Base-by-base conservation (phyloP, 768 basidiomycete species). In the Gymnopilus dilepis region DNA sequence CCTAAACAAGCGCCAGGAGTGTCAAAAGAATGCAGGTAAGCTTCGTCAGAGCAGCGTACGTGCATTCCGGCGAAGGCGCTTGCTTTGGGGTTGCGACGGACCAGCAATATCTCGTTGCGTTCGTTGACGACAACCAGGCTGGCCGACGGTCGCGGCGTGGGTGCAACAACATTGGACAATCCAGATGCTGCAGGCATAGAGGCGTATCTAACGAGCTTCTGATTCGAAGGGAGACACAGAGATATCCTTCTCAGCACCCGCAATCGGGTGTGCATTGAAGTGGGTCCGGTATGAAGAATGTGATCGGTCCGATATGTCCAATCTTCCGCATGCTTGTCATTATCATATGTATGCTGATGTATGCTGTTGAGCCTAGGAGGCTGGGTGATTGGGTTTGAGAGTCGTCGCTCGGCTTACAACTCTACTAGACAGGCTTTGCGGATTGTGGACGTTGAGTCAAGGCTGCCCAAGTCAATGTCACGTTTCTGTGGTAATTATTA, bases 61-160 rank as follows among this genome's bases (percentile, higher is more conserved):
- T 89, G 85, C 66, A 85, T 83, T 13, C 88, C 88, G 17, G 79
- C 89, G 66, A 89, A 91, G 4, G 86, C 79, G 24, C 78, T 80
- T 1, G 89, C 81, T 59, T 84, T 79, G 0, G 85, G 88, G 61
- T 89, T 90, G 37, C 90, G 77, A 34, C 90, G 88, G 2, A 92
- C 89, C 17, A 92, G 77, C 31, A 92, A 75, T 3, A 91, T 75
- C 68, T 91, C 89, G 70, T 91, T 90, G 24, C 79, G 80, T 37
- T 78, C 70, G 68, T 91, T 91, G 17, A 91, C 76, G 9, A 91
- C 74, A 42, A 91, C 77, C 47, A 90, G 72, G 67, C 87, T 90
- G 0, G 90, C 88, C 50, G 90, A 92, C 2, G 79, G 85, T 5
- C 88, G 82, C 34, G 86, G 88, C 42, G 59, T 58, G 6, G 68